phyloP scores from a whole-genome alignment of 2,329 filamentous ascomycete species.

The Drechslera avenae region DNA sequence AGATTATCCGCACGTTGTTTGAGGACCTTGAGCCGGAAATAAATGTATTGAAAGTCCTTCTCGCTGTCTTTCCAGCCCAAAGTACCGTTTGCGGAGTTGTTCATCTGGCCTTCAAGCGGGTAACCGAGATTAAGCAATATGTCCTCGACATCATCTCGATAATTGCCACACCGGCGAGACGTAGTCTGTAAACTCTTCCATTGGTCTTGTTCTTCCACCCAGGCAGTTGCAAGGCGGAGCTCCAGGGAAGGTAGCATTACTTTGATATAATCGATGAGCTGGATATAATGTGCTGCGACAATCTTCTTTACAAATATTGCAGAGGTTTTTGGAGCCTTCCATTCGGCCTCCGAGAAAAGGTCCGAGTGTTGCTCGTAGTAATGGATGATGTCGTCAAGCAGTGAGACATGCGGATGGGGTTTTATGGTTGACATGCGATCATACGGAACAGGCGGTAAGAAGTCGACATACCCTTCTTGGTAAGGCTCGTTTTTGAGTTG shows the following conservation, averaged over 20 bases:
- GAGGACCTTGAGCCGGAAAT: conserved; percentile 40
- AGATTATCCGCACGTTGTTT: conserved; percentile 43
- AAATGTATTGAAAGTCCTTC: conserved; percentile 43
- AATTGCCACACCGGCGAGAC: conserved; percentile 43
- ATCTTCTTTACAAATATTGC: conserved; percentile 43
- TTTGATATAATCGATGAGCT: conserved; percentile 45
- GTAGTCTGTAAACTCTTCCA: conserved; percentile 43
- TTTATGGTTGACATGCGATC: conserved; percentile 1
- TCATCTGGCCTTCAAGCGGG: conserved; percentile 17
- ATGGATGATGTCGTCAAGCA: conserved; percentile 37
- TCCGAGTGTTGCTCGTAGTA: conserved; percentile 33
- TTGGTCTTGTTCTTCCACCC: conserved; percentile 43
- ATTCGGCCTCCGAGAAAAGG: conserved; percentile 22
- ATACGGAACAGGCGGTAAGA: conserved; percentile 23
- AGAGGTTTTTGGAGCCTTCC: conserved; percentile 28
- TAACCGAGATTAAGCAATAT: conserved; percentile 38
- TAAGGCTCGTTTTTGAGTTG: conserved; percentile 29
- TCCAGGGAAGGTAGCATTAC: conserved; percentile 43
- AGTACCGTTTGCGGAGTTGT: neutral
- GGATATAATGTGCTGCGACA: conserved; percentile 41
- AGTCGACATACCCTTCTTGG: conserved; percentile 41
- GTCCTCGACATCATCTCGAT: conserved; percentile 44
- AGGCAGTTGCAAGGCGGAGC: conserved; percentile 37
- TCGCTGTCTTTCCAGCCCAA: conserved; percentile 34
- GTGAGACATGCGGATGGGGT: conserved; percentile 32